Base-by-base conservation (phyloP, 371 early-diverging fungal genomes). In the Enterocytospora artemiae region DNA sequence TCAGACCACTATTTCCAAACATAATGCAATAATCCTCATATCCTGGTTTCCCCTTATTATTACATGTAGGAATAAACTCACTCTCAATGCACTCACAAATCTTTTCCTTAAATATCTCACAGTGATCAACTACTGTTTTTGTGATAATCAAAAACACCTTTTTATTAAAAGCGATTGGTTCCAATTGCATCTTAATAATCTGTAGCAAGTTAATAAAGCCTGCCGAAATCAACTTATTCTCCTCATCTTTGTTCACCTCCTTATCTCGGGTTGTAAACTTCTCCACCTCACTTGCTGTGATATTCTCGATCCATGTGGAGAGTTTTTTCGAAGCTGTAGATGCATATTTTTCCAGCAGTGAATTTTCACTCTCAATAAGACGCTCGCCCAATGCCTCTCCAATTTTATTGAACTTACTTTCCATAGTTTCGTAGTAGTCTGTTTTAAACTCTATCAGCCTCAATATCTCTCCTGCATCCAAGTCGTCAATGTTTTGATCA, bases 1-100 rank as follows among this genome's bases (percentile, higher is more conserved):
- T 76, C 24, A 79, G 69, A 12, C 77, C 77, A 36, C 75, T 72
- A 41, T 79, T 79, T n/a, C 76, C 77, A 45, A 79, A 50, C 72
- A 77, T 72, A 28, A 79, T 77, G 18, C 66, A 67, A 53, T 76
- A 79, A 43, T 79, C 79, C 59, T 79, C 77, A 63, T 70, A 79
- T 12, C 79, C 79, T 41, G 67, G 71, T 30, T 61, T 61, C 3
- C 67, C 60, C 55, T 72, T 77, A 33, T 67, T 53, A 34, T 69
- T 52, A 24, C 67, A 60, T 0, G 66, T 48, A 9, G 63, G 58
- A 24, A 31, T 27, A 49, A 72, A 71, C 20, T 79, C 79, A 34
- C 59, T 67, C 18, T 76, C 54, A 30, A 79, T 59, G 2, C 56
- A 65, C 9, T 43, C 46, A 27, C 57, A 46, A 25, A 79, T 63